Percentiles rank a stretch among this genome's conserved stretches.
phyloP scores from a whole-genome alignment of 129 eudicot genomes.

The Lactuca sativa region DNA sequence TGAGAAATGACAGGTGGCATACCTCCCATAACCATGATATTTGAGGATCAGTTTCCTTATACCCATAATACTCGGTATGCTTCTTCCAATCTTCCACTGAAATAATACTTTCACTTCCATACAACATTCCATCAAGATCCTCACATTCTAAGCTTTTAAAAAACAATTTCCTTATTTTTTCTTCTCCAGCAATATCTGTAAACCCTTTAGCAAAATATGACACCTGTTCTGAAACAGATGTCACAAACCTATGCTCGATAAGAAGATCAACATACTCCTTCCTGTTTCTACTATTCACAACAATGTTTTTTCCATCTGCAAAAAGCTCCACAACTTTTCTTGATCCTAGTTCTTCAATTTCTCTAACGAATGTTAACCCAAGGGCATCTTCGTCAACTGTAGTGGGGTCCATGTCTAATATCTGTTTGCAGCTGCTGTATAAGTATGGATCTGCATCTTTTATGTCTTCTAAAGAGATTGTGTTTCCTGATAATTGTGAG shows the following conservation, averaged over 20 bases:
- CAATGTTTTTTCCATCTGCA: slow-evolving; percentile 51
- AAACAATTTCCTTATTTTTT: slow-evolving; percentile 33
- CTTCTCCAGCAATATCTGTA: slow-evolving; percentile 50
- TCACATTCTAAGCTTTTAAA: slow-evolving; percentile 63
- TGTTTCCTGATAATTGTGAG: slow-evolving; percentile 59
- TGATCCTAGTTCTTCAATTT: slow-evolving; percentile 71
- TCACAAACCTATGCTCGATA: slow-evolving; percentile 60
- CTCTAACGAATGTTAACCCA: slow-evolving; percentile 73
- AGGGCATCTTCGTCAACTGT: slow-evolving; percentile 73
- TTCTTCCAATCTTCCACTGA: slow-evolving; percentile 86
- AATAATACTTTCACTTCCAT: slow-evolving; percentile 70
- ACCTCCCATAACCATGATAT: slow-evolving; percentile 97
- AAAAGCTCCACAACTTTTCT: slow-evolving; percentile 75
- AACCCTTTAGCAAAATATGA: slow-evolving; percentile 61
- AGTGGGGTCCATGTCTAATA: slow-evolving; percentile 82
- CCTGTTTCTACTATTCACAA: slow-evolving; percentile 77
- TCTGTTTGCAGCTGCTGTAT: slow-evolving; percentile 76
- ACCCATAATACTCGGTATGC: slow-evolving; percentile 85
- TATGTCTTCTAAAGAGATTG: slow-evolving; percentile 61
- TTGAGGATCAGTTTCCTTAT: slow-evolving; percentile 64
- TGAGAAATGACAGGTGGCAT: slow-evolving; percentile 11
- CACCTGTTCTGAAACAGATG: slow-evolving; percentile 65
- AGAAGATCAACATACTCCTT: slow-evolving; percentile 64
- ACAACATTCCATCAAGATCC: slow-evolving; percentile 80
- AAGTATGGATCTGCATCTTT: slow-evolving; percentile 79